phyloP scores from a whole-genome alignment of 495 filamentous ascomycete genomes.

The Chlorociboria aeruginascens region DNA sequence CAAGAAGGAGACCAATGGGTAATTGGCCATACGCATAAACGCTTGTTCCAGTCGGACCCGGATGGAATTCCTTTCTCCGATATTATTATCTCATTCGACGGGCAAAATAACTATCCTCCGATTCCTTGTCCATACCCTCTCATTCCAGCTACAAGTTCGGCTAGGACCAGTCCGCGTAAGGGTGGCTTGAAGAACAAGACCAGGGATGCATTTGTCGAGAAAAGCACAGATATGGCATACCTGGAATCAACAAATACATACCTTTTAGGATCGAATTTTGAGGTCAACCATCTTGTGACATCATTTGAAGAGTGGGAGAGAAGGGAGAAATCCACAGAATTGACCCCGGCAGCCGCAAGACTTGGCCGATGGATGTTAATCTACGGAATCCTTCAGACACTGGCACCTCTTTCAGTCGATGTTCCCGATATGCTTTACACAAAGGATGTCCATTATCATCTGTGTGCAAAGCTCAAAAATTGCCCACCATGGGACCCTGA shows the following conservation, averaged over 20 bases:
- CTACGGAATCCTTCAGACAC: conserved; percentile 58
- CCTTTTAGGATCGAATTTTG: conserved; percentile 41
- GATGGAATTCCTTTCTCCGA: conserved; percentile 51
- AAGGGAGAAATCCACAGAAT: conserved; percentile 30
- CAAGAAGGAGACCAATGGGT: conserved; percentile 45
- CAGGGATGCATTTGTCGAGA: conserved; percentile 22
- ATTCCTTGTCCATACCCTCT: conserved; percentile 62
- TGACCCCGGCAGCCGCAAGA: conserved; percentile 46
- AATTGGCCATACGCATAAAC: conserved; percentile 30
- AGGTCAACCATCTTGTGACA: conserved; percentile 41
- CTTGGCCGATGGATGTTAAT: conserved; percentile 63
- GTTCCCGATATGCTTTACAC: conserved; percentile 45
- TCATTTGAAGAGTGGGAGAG: conserved; percentile 55
- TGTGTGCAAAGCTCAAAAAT: conserved; percentile 46
- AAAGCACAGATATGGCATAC: conserved; percentile 47
- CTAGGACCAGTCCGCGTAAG: conserved; percentile 22
- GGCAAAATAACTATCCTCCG: conserved; percentile 46
- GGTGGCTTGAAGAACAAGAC: conserved; percentile 6
- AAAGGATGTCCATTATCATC: conserved; percentile 50
- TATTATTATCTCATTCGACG: conserved; percentile 56
- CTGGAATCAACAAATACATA: conserved; percentile 59
- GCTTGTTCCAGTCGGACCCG: conserved; percentile 47
- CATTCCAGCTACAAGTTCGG: conserved; percentile 35
- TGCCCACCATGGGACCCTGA: conserved; percentile 47
- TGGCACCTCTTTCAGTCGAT: conserved; percentile 57